Percentiles rank a stretch among this genome's conserved stretches.
These are phyloP conservation scores for Trichosporon faecale DNA, from an alignment of 1,284 basidiomycete genomes.

Conservation along the genomic window DNA sequence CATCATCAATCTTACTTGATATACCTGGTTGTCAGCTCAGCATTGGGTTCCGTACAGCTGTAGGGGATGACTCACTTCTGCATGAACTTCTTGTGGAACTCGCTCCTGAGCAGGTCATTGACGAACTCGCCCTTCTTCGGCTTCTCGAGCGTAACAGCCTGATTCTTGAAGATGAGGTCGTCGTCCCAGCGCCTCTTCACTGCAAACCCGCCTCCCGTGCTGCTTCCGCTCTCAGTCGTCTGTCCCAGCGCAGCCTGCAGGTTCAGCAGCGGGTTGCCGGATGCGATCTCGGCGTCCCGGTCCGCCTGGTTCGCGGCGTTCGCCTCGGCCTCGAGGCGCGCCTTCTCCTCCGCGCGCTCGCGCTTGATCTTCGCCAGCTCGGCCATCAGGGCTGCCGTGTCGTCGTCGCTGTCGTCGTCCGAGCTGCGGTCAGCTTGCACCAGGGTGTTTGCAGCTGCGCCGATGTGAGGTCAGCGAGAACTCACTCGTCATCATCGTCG, in stretches of 20 bases:
- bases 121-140: conserved; percentile 76
- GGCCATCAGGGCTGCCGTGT: conserved; percentile 84
- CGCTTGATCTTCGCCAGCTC: conserved; percentile 94
- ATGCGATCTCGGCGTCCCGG: conserved; percentile 77
- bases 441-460: neutral
- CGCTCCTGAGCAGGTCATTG: conserved; percentile 85
- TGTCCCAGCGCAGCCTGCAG: conserved; percentile 81
- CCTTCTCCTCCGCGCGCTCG: conserved; percentile 89
- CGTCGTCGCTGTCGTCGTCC: conserved; percentile 70
- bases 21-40: neutral
- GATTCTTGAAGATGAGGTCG: conserved; percentile 96
- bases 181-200: conserved; percentile 95
- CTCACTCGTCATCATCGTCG: conserved; percentile 50
- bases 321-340: conserved; percentile 69
- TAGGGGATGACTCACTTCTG: conserved; percentile 36
- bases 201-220: conserved; percentile 58
- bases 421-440: conserved; percentile 20
- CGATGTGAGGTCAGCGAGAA: conserved; percentile 33
- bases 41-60: neutral
- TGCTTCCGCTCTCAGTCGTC: conserved; percentile 33
- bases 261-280: conserved; percentile 79
- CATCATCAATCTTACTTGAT: neutral
- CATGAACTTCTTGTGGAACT: conserved; percentile 67
- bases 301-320: conserved; percentile 62
- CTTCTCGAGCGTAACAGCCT: conserved; percentile 68